phyloP scores from a whole-genome alignment of 192 early-diverging fungal species.

The Obelidium mucronatum region DNA sequence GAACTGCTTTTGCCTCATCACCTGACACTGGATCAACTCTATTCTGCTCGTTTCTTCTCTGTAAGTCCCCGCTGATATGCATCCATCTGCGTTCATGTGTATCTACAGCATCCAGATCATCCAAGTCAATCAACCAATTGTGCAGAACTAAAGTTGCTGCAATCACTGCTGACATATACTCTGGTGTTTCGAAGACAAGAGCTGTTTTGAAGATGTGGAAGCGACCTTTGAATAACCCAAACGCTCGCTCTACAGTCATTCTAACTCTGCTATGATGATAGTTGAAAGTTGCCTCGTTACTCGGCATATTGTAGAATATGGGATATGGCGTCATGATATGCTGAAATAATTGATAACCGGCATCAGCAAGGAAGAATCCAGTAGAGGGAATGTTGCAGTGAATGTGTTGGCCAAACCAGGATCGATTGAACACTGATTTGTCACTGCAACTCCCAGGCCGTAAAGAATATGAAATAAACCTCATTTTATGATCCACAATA shows the following conservation, averaged over 20 bases:
- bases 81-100: too few species aligned
- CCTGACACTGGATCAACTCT: too few species aligned
- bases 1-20: not conserved
- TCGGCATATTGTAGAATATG: not conserved
- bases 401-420: conserved; percentile 20
- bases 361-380: conserved; percentile 8
- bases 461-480: not conserved
- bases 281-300: not conserved
- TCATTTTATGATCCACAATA: not conserved
- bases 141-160: too few species aligned
- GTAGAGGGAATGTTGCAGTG: too few species aligned
- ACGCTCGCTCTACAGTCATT: not conserved
- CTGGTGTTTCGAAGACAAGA: too few species aligned
- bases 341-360: conserved; percentile 14
- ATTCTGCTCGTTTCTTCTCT: too few species aligned
- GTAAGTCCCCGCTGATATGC: too few species aligned
- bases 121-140: too few species aligned
- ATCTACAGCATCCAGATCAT: too few species aligned
- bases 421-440: not conserved
- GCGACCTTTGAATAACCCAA: not conserved
- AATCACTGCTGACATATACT: too few species aligned
- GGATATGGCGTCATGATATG: conserved; percentile 22
- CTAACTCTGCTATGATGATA: not conserved
- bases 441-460: conserved; percentile 1
- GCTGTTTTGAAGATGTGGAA: conserved; percentile 1